Base-by-base conservation (phyloP, 1,284 basidiomycete genomes). In the Amylostereum areolatum region DNA sequence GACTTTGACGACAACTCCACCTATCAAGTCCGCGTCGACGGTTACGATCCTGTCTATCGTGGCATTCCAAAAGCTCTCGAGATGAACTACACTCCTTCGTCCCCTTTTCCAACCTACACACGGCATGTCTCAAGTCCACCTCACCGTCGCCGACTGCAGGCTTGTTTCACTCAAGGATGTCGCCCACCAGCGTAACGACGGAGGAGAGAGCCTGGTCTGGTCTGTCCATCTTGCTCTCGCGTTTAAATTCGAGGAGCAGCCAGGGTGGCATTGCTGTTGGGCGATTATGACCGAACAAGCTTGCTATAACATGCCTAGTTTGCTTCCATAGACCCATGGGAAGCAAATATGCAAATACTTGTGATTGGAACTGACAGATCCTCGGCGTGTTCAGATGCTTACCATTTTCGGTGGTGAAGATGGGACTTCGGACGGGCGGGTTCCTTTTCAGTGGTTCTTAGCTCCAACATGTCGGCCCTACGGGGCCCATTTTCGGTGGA, bases 261-360 rank as follows among this genome's bases (percentile, higher is more conserved):
- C 56, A 31, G 66, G 61, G 33, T 84, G 81, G 81, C 78, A 81
- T 52, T 83, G 79, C 62, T 69, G 83, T 33, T 83, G 78, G 79
- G 81, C 80, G 27, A 74, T 70, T 30, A 68, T 80, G 53, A 68
- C 72, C 24, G 80, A 81, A n/a, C n/a, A n/a, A n/a, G n/a, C n/a
- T n/a, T n/a, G n/a, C n/a, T n/a, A n/a, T n/a, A n/a, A n/a, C n/a
- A n/a, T n/a, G n/a, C n/a, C n/a, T n/a, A n/a, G n/a, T n/a, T n/a
- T n/a, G n/a, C n/a, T n/a, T n/a, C n/a, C n/a, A n/a, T n/a, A n/a
- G n/a, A n/a, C n/a, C n/a, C n/a, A n/a, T n/a, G n/a, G n/a, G n/a
- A n/a, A n/a, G n/a, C n/a, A n/a, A n/a, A n/a, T n/a, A n/a, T n/a
- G n/a, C n/a, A n/a, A n/a, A n/a, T n/a, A n/a, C n/a, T n/a, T n/a